phyloP scores from a whole-genome alignment of 2,329 filamentous ascomycete species.

The Trichoderma sp. region DNA sequence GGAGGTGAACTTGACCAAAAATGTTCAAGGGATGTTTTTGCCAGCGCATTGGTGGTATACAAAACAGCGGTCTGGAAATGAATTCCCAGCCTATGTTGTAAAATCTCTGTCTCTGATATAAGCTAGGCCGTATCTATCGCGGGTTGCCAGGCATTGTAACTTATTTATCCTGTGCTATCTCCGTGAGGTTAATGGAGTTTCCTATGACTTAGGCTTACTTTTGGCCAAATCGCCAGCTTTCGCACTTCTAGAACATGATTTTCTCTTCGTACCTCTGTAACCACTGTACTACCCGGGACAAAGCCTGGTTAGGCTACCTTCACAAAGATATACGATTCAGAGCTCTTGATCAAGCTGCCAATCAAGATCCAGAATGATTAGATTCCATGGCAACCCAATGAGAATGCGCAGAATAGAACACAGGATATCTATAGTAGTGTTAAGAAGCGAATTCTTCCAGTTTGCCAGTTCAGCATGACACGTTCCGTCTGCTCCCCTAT shows the following conservation, averaged over 20 bases:
- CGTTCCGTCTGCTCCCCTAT: not conserved
- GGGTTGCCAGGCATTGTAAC: not conserved
- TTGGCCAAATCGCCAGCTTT: not conserved
- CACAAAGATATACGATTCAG: not conserved
- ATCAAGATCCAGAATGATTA: not conserved
- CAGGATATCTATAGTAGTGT: not conserved
- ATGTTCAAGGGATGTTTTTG: not conserved
- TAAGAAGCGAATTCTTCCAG: not conserved
- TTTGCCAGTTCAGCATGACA: not conserved
- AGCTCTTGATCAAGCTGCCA: not conserved
- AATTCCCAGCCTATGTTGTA: not conserved
- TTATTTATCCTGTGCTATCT: not conserved
- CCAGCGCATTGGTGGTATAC: not conserved
- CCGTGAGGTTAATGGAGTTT: not conserved
- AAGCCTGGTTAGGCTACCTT: not conserved
- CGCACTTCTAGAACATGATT: not conserved
- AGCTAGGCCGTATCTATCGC: not conserved
- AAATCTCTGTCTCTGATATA: not conserved
- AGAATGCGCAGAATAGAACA: not conserved
- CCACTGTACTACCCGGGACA: not conserved
- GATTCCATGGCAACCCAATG: not conserved
- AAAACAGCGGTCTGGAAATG: not conserved
- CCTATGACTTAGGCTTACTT: not conserved
- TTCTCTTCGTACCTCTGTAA: not conserved
- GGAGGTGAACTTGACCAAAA: not conserved